phyloP scores from a whole-genome alignment of 345 rosid genomes.

The Barbarea vulgaris region DNA sequence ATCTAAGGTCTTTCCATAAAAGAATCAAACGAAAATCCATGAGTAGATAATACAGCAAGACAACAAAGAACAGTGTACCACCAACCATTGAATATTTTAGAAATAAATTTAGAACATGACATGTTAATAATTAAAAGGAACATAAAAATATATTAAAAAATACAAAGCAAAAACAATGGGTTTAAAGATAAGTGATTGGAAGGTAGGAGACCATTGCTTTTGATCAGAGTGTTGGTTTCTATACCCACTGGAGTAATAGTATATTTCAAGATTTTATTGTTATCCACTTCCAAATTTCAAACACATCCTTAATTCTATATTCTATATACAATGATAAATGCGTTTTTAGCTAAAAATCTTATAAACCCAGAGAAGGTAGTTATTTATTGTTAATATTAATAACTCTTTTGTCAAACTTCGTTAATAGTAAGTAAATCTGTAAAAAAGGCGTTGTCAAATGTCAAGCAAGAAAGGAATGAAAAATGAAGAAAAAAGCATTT shows the following conservation, averaged over 20 bases:
- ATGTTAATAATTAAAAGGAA: conserved; percentile 30
- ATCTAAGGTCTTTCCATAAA: not conserved
- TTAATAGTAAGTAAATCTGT: too few relatives aligned
- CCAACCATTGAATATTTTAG: conserved; percentile 26
- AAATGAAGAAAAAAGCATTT: too few relatives aligned
- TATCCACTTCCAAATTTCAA: not conserved
- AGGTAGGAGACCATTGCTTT: conserved; percentile 40
- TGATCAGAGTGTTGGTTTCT: conserved; percentile 27
- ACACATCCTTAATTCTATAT: not conserved
- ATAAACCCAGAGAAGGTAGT: too few relatives aligned
- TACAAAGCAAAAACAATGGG: conserved; percentile 30
- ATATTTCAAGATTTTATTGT: not conserved
- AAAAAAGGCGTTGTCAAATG: too few relatives aligned
- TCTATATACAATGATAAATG: too few relatives aligned
- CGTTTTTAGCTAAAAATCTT: too few relatives aligned
- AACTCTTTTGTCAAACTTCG: too few relatives aligned
- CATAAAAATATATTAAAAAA: conserved; percentile 3
- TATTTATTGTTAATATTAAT: too few relatives aligned
- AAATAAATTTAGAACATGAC: conserved; percentile 18
- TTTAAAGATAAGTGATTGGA: conserved; percentile 42
- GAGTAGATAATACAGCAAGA: conserved; percentile 26
- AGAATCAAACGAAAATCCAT: not conserved
- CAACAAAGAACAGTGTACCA: conserved; percentile 26
- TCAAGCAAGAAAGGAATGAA: too few relatives aligned
- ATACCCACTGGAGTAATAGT: conserved; percentile 12